These are phyloP conservation scores for Carpinus viminea DNA, from an alignment of 306 rosid genomes.

Conservation along the genomic window DNA sequence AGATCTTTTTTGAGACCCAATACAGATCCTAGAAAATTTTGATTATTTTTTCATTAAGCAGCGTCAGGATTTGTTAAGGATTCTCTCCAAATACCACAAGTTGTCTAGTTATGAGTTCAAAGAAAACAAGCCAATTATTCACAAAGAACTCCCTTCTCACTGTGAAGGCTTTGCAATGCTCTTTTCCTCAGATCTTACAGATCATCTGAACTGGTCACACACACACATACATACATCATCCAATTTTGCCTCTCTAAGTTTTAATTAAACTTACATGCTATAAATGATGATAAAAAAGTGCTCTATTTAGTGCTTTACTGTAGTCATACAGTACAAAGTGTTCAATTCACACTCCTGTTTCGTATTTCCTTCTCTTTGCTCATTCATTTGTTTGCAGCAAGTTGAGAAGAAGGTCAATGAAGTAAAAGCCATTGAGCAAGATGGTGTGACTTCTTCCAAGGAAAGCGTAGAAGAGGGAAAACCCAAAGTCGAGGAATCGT, in stretches of 20 bases:
- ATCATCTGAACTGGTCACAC: background rate
- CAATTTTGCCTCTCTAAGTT: background rate
- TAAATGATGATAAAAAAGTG: background rate
- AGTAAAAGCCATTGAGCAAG: constrained; percentile 35
- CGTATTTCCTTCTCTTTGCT: background rate
- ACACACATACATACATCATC: background rate
- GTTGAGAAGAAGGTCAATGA: constrained; percentile 49
- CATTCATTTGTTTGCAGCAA: constrained; percentile 33
- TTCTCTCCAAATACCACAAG: background rate
- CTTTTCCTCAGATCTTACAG: background rate
- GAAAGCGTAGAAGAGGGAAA: constrained; percentile 38
- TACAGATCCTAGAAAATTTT: background rate
- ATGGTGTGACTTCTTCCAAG: constrained; percentile 26
- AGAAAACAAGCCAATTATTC: background rate
- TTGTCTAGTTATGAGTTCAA: background rate
- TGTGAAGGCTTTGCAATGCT: background rate
- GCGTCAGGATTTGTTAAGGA: background rate
- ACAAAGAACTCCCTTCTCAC: background rate
- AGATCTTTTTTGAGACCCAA: background rate
- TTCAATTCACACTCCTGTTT: background rate
- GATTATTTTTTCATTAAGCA: background rate
- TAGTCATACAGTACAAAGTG: background rate
- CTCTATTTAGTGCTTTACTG: background rate
- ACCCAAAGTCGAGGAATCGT: constrained; percentile 33
- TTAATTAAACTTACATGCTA: background rate